Evolutionary conservation across 371 early-diverging fungal genomes (phyloP), one percentile per base, ranked within the genome.

Genomic region (Mortierella sp.): DNA sequence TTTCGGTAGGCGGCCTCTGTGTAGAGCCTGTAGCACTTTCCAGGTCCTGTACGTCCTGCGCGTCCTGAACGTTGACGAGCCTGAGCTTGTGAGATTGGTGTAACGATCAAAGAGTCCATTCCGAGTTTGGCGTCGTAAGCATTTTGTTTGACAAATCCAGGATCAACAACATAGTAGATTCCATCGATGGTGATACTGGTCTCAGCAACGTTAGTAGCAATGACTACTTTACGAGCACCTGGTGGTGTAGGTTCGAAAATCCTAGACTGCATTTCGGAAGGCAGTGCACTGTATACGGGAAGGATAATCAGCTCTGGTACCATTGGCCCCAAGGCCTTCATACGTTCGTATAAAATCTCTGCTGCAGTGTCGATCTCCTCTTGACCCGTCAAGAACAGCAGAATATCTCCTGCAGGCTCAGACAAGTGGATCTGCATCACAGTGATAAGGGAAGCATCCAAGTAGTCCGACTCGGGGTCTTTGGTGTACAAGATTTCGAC

Each of bases 121-220:
- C 98, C 97, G 6, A 96, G 87, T 73, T 96, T 97, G 48, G 98
- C 92, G 78, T 97, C 96, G 86, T 95, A 96, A n/a, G 94, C 94
- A 83, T 94, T 99, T 76, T 96, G 97, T 86, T 99, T 99, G 65
- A 96, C 97, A 83, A 98, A 96, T 8, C 99, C 99, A 48, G 96
- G 96, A 81, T 99, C 99, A 16, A 99, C 92, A 16, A 99, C 99
- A 79, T 98, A 99, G 72, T 93, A 96, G 65, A 99, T 96, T 47
- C 98, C 97, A 71, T 99, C 98, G 74, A 99, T 98, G 1, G 99
- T 99, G 64, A 99, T 94, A n/a, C 97, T 97, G 0, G 99, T 99
- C 84, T 99, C 99, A 28, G 99, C 98, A 83, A 99, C 98, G 83
- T 99, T 99, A 21, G 99, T 99, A 36, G 99, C 95, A 73, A 99